Conservation (phyloP, 2,329 filamentous ascomycete genomes). For the Sclerotinia trifoliorum region DNA sequence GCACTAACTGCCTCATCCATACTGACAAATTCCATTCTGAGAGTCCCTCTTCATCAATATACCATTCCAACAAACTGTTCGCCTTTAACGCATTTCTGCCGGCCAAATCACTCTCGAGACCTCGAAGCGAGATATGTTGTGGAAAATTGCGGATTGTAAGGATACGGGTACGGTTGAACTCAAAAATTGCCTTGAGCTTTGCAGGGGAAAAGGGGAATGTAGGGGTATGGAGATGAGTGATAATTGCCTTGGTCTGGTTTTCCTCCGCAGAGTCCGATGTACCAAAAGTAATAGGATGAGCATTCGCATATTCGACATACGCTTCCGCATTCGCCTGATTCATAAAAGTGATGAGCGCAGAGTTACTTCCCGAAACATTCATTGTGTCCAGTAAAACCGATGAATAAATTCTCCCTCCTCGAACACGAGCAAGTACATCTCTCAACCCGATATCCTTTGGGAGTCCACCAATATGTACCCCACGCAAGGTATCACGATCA, state of each 20-base stretch:
- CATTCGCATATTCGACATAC: conserved; percentile 28
- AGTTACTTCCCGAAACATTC: conserved; percentile 24
- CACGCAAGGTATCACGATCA: conserved; percentile 30
- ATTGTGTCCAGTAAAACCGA: conserved; percentile 26
- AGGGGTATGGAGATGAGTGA: conserved; percentile 31
- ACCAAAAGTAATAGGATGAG: conserved; percentile 26
- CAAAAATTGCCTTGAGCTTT: neutral
- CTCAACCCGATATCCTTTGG: conserved; percentile 28
- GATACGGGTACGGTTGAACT: conserved; percentile 24
- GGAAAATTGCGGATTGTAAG: conserved; percentile 29
- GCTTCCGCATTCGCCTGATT: conserved; percentile 29
- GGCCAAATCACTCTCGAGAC: conserved; percentile 23
- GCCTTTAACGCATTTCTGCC: conserved; percentile 21
- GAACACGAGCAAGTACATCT: conserved; percentile 32
- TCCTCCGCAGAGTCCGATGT: neutral
- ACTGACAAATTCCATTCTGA: conserved; percentile 34
- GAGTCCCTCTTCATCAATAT: conserved; percentile 26
- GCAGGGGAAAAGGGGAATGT: conserved; percentile 29
- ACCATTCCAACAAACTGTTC: conserved; percentile 28
- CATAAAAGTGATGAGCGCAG: conserved; percentile 33
- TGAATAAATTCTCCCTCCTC: conserved; percentile 32
- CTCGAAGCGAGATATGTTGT: conserved; percentile 18
- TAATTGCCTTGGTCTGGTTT: conserved; percentile 17
- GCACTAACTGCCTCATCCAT: conserved; percentile 27
- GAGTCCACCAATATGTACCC: conserved; percentile 32